Percentiles rank a stretch among this genome's conserved stretches.
These are phyloP conservation scores for Paramecium sonneborni DNA, from an alignment of 73 alveolate species.

Conservation along the genomic window DNA sequence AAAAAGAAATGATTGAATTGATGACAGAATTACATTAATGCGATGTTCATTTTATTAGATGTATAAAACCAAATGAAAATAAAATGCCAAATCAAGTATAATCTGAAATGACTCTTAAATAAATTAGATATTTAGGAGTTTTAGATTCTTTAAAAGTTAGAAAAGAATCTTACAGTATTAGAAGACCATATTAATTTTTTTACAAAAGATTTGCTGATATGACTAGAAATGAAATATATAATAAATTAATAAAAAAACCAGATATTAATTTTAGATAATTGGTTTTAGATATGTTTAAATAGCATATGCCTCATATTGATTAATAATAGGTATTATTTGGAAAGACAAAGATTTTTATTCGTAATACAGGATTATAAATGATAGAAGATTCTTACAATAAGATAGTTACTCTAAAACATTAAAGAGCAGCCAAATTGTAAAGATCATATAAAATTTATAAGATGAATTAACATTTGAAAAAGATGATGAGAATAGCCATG, in stretches of 20 bases:
- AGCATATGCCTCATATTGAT: not conserved
- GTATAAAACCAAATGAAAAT: constrained; percentile 94
- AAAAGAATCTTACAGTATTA: constrained; percentile 90
- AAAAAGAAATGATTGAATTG: constrained; percentile 87
- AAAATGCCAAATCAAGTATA: constrained; percentile 71
- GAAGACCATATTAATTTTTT: constrained; percentile 85
- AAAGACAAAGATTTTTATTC: not conserved
- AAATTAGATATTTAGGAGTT: constrained; percentile 97
- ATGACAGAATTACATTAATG: constrained; percentile 84
- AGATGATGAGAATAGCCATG: not conserved
- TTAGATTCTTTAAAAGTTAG: constrained; percentile 92
- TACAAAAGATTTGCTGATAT: constrained; percentile 88
- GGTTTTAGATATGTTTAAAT: constrained; percentile 5
- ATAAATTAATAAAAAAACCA: not conserved
- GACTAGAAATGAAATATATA: not conserved
- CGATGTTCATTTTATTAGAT: constrained; percentile 93
- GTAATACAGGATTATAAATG: not conserved
- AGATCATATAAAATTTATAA: constrained; percentile 24
- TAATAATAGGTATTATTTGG: constrained; percentile 7
- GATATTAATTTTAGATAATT: constrained; percentile 48
- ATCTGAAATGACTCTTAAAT: constrained; percentile 84
- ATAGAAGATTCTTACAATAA: not conserved
- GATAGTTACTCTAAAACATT: not conserved
- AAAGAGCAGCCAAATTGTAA: not conserved
- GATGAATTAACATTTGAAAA: constrained; percentile 16